Base-by-base conservation (phyloP, 163 green algal genomes). In the Chlorella variabilis region DNA sequence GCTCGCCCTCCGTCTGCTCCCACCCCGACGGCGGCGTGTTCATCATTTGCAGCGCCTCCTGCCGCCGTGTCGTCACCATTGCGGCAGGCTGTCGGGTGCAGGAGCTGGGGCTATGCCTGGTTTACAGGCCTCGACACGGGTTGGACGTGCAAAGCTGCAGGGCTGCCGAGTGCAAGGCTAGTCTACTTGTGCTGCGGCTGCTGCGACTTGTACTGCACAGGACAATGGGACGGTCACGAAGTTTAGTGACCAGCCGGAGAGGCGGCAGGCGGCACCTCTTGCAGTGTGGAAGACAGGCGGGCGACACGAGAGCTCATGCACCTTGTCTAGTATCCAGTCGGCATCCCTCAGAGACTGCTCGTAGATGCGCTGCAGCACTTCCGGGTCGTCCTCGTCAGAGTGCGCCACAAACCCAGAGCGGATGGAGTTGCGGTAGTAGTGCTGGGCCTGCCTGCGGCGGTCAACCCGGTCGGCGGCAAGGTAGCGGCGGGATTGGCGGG, bases 321-420 rank as follows among this genome's bases (percentile, higher is more conserved):
- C 63, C 89, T 93, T 93, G 0, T 81, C 59, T 25, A 94, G 39
- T 18, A 94, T 59, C 84, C 86, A 94, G 2, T 87, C 33, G 36
- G 86, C 85, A 71, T 92, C 85, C 29, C 71, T n/a, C 36, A 69
- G 68, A 23, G 84, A 86, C 17, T 84, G 83, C 1, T 45, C 7
- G 20, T 81, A 25, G 33, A 94, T 83, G 4, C 51, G 42, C 15
- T 71, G 8, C 48, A 94, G 27, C 2, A 76, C 70, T 25, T 91
- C 87, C 15, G 71, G 25, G 27, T 91, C 87, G 25, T 39, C 67
- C 51, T 94, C 90, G 18, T 91, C 85, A 4, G 54, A 62, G 63
- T 87, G 87, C 9, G 87, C 77, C 9, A 80, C 73, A 58, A 92
- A 94, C 9, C 84, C 71, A 38, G 88, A 80, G 2, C 83, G 71